These are phyloP conservation scores for Cladosporium sp. DNA, from an alignment of 2,329 filamentous ascomycete species.

Conservation along the genomic window DNA sequence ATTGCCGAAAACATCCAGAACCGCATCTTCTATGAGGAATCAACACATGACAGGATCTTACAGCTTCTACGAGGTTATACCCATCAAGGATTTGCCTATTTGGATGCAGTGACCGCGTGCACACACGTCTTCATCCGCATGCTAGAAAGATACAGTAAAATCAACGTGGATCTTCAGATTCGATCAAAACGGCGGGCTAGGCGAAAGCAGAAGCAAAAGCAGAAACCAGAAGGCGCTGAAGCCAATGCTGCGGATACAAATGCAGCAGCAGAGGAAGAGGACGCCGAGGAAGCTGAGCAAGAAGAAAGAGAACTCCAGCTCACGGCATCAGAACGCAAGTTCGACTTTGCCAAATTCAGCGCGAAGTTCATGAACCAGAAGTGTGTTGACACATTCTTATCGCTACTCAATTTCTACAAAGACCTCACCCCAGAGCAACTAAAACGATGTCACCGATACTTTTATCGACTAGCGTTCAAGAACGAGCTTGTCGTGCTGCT, in stretches of 20 bases:
- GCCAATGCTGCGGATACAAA: slow-evolving; percentile 15
- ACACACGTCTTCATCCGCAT: slow-evolving; percentile 88
- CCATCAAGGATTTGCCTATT: slow-evolving; percentile 87
- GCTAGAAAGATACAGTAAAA: slow-evolving; percentile 87
- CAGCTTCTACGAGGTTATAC: slow-evolving; percentile 82
- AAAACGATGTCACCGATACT: slow-evolving; percentile 88
- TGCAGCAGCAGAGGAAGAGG: slow-evolving; percentile 43
- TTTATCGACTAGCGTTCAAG: slow-evolving; percentile 92
- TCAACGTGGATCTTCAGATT: slow-evolving; percentile 90
- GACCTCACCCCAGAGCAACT: slow-evolving; percentile 77
- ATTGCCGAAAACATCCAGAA: slow-evolving; percentile 97
- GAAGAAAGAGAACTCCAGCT: slow-evolving; percentile 68
- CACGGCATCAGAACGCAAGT: slow-evolving; percentile 77
- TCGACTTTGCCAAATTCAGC: slow-evolving; percentile 84
- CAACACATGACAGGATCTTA: slow-evolving; percentile 83
- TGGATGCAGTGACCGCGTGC: slow-evolving; percentile 88
- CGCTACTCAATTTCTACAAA: slow-evolving; percentile 72
- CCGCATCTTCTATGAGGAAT: slow-evolving; percentile 97
- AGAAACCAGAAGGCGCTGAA: slow-evolving; percentile 29
- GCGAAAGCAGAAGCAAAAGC: slow-evolving; percentile 66
- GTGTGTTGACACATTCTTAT: slow-evolving; percentile 83
- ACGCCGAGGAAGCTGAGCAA: slow-evolving; percentile 58
- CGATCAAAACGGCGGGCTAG: slow-evolving; percentile 72
- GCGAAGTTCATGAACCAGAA: slow-evolving; percentile 76
- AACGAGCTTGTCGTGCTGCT: slow-evolving; percentile 85